Evolutionary conservation across 2,329 filamentous ascomycete genomes (phyloP), one percentile per base, ranked within the genome.

Genomic region (Neonectria punicea): DNA sequence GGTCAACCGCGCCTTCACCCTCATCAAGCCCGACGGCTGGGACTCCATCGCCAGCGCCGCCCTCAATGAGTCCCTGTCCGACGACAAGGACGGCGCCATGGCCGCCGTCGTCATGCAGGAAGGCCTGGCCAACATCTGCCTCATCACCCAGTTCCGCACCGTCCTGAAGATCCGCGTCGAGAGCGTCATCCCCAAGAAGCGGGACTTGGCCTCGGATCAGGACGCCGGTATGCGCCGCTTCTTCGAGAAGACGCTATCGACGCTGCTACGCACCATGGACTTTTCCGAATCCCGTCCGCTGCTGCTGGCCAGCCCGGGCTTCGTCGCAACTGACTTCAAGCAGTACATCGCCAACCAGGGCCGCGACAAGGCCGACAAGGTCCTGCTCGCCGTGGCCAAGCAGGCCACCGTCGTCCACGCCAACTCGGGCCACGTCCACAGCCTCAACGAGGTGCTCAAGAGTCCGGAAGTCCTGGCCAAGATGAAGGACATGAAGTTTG

Each of bases 61-160:
- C 50, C 86, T 99, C 11, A 85, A 87, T 61, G 93, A 97, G 77
- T 91, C 94, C 1, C 86, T 95, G 14, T 90, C 93, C 72, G 89
- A 92, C 71, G 91, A 93, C 69, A 90, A 91, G 74, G 90, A 92
- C 67, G 94, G 93, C 1, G 92, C 95, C 67, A 86, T 97, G 18
- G 93, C 94, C 60, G 95, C 96, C 0, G 91, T 98, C 1, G 92
- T 98, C 25, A 95, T 99, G 92, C 93, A 97, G 73, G 95, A 98
- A 74, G 92, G 92, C 16, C 79, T 92, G 16, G 92, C 93, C 62
- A 93, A 94, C 77, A 92, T 96, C 68, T 95, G 92, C 78, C 85
- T 94, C 22, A 92, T 96, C 60, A 94, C 92, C 3, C 90, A 93
- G 75, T 90, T 91, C 77, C 91, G 93, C 71, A 95, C 92, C 4